Evolutionary conservation across 179 eudicot species (phyloP).

Genomic region (Beta macrorhiza): DNA sequence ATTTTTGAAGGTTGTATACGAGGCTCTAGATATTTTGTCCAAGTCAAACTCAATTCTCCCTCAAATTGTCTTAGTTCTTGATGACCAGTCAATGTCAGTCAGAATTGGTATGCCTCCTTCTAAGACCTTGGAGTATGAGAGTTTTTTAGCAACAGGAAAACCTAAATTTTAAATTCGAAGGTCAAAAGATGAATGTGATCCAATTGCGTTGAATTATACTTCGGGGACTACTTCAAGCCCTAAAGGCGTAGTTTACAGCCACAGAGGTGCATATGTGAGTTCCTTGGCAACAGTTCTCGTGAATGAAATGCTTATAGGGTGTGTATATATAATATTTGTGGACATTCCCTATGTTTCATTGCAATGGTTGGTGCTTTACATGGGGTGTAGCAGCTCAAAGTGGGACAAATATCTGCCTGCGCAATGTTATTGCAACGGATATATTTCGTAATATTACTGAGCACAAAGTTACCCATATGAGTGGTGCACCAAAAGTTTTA

Average conservation of each 20-base stretch:
- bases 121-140: slow-evolving; percentile 46
- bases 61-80: slow-evolving; percentile 49
- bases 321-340: slow-evolving; percentile 50
- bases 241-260: slow-evolving; percentile 81
- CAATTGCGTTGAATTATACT: slow-evolving; percentile 71
- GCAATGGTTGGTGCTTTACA: slow-evolving; percentile 86
- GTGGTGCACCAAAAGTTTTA: slow-evolving; percentile 79
- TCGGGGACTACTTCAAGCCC: slow-evolving; percentile 89
- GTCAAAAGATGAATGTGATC: slow-evolving; percentile 72
- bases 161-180: slow-evolving; percentile 42
- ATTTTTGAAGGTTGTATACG: slow-evolving; percentile 43
- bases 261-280: slow-evolving; percentile 82
- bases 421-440: slow-evolving; percentile 52
- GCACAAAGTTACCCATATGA: slow-evolving; percentile 59
- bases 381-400: slow-evolving; percentile 85
- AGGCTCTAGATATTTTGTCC: slow-evolving; percentile 51
- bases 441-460: slow-evolving; percentile 45
- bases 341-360: slow-evolving; percentile 91
- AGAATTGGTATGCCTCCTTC: slow-evolving; percentile 12
- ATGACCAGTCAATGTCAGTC: slow-evolving; percentile 17
- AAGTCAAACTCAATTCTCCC: slow-evolving; percentile 48
- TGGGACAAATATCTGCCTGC: slow-evolving; percentile 67
- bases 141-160: slow-evolving; percentile 45
- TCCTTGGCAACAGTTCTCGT: slow-evolving; percentile 54
- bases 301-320: slow-evolving; percentile 57